Base-by-base conservation (phyloP, 768 basidiomycete genomes). In the Termitomyces sp. region DNA sequence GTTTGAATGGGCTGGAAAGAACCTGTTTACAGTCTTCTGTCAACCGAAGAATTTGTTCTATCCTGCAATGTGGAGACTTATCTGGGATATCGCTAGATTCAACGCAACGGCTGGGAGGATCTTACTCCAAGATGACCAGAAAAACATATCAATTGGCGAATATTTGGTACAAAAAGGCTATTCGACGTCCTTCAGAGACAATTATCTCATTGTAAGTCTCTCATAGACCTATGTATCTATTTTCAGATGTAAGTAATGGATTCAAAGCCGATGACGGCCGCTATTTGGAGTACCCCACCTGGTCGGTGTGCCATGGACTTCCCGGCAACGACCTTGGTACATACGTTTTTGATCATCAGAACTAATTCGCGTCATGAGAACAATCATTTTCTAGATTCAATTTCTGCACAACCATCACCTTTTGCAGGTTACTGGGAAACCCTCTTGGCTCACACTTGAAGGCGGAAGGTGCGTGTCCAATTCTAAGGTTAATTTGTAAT, bases 1-100 rank as follows among this genome's bases (percentile, higher is more conserved):
- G 1, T 89, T 89, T 60, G 88, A 91, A 66, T 91, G 90, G 88
- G 86, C 88, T 3, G 88, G 88, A 29, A 79, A 81, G 59, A 83
- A 80, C 44, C 72, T 82, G 0, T 63, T 73, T 7, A 79, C 82
- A 0, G 73, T 91, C 0, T 91, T 91, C 66, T 85, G 85, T 62
- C 89, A 89, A 66, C 71, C 77, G 3, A 70, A 68, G 41, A 81
- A 88, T 22, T 56, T 90, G 32, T 66, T 88, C 1, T 83, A 86
- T 53, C 79, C 84, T 0, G 66, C 74, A 32, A 85, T 90, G 80
- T 86, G 87, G 83, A 74, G 86, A 46, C 75, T 91, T 73, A 68
- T 91, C 29, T 89, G 84, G 62, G 86, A 89, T 56, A 76, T 88
- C 11, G 60, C 86, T 29, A 74, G 87, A 16, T 91, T 91, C 75